phyloP scores from a whole-genome alignment of 1,139 yeast genomes.

The Blastobotrys serpentis region DNA sequence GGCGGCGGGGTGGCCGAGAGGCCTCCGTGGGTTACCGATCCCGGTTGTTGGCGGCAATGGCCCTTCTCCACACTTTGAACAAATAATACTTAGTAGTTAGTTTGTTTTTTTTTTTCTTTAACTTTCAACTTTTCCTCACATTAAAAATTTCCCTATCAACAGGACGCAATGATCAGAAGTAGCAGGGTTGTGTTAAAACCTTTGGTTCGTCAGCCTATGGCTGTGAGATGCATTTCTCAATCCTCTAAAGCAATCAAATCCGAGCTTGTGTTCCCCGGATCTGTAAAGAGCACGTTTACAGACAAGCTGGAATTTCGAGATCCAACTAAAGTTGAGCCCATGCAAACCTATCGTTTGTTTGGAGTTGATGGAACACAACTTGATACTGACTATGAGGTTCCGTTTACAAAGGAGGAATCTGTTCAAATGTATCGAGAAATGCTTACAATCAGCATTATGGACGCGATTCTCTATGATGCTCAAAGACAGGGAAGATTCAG shows the following conservation, averaged over 20 bases:
- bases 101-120: constrained; percentile 4
- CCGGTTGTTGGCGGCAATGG: constrained; percentile 6
- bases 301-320: constrained; percentile 27
- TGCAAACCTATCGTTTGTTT: constrained; percentile 36
- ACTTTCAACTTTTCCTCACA: not conserved
- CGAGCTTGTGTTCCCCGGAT: constrained; percentile 36
- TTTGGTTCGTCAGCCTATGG: constrained; percentile 1
- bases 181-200: constrained; percentile 1
- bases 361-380: constrained; percentile 34
- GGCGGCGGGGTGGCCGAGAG: constrained; percentile 3
- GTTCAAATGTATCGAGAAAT: constrained; percentile 37
- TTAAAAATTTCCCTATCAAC: too few species aligned
- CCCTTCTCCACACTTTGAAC: constrained; percentile 2
- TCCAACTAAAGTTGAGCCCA: constrained; percentile 27
- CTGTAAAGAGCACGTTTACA: constrained; percentile 34
- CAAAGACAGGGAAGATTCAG: constrained; percentile 41
- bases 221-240: constrained; percentile 26
- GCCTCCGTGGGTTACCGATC: not conserved
- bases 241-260: constrained; percentile 28
- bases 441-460: constrained; percentile 37
- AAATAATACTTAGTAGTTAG: not conserved
- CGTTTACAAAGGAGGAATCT: constrained; percentile 31
- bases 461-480: constrained; percentile 40
- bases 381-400: constrained; percentile 30
- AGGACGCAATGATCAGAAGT: constrained; percentile 11